These are phyloP conservation scores for Penicillium griseofulvum DNA, from an alignment of 2,329 filamentous ascomycete species.

Conservation along the genomic window DNA sequence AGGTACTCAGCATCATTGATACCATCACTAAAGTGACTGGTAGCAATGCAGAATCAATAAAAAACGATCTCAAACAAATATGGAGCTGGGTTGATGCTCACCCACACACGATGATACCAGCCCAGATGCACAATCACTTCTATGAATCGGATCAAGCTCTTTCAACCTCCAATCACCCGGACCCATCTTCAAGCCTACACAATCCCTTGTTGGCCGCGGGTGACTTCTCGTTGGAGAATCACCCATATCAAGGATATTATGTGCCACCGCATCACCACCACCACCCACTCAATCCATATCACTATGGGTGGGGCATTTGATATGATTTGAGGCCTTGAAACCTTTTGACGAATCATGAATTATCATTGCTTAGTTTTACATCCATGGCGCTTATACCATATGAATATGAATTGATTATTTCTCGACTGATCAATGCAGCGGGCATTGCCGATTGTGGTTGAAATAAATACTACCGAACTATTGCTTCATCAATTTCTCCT, in stretches of 20 bases:
- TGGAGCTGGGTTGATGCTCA: constrained; percentile 67
- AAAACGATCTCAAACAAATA: constrained; percentile 67
- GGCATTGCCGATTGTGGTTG: neutral
- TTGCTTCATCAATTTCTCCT: neutral
- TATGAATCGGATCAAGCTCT: constrained; percentile 24
- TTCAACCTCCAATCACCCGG: constrained; percentile 31
- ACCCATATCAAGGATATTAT: constrained; percentile 79
- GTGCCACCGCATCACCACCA: constrained; percentile 60
- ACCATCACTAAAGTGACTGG: constrained; percentile 73
- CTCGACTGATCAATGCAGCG: neutral
- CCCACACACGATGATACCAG: constrained; percentile 28
- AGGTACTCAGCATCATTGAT: constrained; percentile 74
- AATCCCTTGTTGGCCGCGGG: constrained; percentile 71
- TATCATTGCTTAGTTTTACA: neutral
- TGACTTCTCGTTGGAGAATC: constrained; percentile 73
- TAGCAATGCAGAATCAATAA: constrained; percentile 72
- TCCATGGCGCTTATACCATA: neutral
- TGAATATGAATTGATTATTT: neutral
- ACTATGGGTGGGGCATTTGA: constrained; percentile 17
- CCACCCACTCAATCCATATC: constrained; percentile 34
- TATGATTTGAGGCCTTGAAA: neutral
- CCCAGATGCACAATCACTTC: constrained; percentile 19
- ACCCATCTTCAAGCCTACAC: constrained; percentile 50
- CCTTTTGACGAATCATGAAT: constrained; percentile 1
- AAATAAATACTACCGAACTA: neutral